Conservation (phyloP, 495 filamentous ascomycete species). For the Penicillium bialowiezense region DNA sequence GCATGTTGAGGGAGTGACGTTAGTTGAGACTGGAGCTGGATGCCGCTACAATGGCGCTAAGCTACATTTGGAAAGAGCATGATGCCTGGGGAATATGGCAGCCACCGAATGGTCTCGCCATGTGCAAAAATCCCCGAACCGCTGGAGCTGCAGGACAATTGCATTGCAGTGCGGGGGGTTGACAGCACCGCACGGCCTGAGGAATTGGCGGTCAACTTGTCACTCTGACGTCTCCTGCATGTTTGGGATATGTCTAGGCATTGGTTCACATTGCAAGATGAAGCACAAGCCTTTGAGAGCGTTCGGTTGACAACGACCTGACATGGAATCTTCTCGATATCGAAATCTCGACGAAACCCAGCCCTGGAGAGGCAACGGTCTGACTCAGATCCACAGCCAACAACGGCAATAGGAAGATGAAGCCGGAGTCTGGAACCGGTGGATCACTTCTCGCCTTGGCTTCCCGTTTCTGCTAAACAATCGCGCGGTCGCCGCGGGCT, state of each 20-base stretch:
- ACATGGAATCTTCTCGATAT: no score
- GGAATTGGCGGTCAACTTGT: no score
- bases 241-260: no score
- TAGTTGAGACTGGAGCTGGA: background rate
- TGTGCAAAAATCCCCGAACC: background rate
- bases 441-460: slow-evolving; percentile 24
- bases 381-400: no score
- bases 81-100: background rate
- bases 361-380: no score
- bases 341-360: no score
- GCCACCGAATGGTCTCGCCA: background rate
- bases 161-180: background rate
- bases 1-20: background rate
- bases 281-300: no score
- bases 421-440: slow-evolving; percentile 2
- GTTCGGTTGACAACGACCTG: no score
- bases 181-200: background rate
- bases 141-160: background rate
- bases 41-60: background rate
- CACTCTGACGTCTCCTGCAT: no score
- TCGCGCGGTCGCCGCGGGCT: slow-evolving; percentile 15
- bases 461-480: slow-evolving; percentile 18
- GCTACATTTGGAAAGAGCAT: background rate
- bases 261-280: no score
- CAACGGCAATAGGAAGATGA: no score